Evolutionary conservation across 2,329 filamentous ascomycete genomes (phyloP), one percentile per base, ranked within the genome.

Genomic region (Microdochium trichocladiopsis): DNA sequence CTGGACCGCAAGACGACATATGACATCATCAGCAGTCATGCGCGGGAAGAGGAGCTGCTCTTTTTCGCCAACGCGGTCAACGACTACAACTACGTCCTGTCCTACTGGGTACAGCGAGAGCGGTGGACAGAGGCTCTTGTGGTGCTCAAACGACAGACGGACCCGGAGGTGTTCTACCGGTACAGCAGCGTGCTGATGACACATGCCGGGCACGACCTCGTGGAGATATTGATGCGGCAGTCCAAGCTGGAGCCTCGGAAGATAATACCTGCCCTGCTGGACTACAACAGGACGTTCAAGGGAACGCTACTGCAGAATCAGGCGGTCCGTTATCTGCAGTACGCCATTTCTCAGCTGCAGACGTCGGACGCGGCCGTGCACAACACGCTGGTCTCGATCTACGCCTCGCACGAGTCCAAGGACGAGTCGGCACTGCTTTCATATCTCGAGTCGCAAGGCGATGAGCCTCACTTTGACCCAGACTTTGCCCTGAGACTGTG

Each of bases 151-250:
- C 91, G 88, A 68, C 94, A 99, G 70, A 95, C 86, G 4, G 88
- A 95, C 50, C 83, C 90, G 0, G 90, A 95, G 50, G 89, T 95
- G 47, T 99, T 97, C 71, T 97, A 97, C 74, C 87, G 90, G 57
- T 96, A 97, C 68, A 94, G 90, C 73, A 96, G 87, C 62, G 92
- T 97, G n/a, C 79, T 99, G 48, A 96, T 99, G 87, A 87, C 85
- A 16, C 89, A 96, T 65, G 86, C 86, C 3, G 84, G 93, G 0
- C 80, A 86, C 5, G 92, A 95, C 50, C 76, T 95, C 23, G 88
- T 97, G n/a, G 93, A 99, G 60, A 91, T 99, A 31, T 73, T 99
- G 63, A 96, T 95, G 88, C 83, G 94, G 33, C 93, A 97, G 64
- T 78, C 83, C 4, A 89, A 91, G 56, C 79, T 99, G 23, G 85